These are phyloP conservation scores for Suhomyces ambrosiae DNA, from an alignment of 1,139 yeast genomes.

Conservation along the genomic window DNA sequence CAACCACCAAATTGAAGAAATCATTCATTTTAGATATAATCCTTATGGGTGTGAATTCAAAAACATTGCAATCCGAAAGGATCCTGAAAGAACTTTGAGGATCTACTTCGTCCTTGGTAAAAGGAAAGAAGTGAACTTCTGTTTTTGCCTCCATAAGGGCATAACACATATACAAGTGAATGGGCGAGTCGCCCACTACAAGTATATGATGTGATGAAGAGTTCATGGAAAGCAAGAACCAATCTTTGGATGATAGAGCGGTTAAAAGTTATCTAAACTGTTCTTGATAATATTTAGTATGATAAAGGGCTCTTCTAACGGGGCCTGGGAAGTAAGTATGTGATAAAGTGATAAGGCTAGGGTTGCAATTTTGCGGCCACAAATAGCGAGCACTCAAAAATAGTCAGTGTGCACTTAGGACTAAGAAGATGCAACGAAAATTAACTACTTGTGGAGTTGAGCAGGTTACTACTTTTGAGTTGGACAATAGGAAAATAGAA, in stretches of 20 bases:
- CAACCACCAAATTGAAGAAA: slow-evolving; percentile 5
- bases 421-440: too few relatives aligned
- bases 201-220: slow-evolving; percentile 10
- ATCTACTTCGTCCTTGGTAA: slow-evolving; percentile 1
- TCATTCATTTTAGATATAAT: slow-evolving; percentile 8
- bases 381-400: background rate
- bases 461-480: too few relatives aligned
- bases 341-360: too few relatives aligned
- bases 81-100: background rate
- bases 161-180: slow-evolving; percentile 8
- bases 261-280: too few relatives aligned
- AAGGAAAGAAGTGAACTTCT: slow-evolving; percentile 15
- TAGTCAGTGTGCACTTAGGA: background rate
- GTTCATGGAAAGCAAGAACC: too few relatives aligned
- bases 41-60: background rate
- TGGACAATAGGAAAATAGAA: too few relatives aligned
- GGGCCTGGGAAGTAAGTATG: too few relatives aligned
- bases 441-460: too few relatives aligned
- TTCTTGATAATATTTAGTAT: background rate
- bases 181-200: slow-evolving; percentile 15
- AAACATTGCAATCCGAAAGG: background rate
- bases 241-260: too few relatives aligned
- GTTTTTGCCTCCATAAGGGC: slow-evolving; percentile 7
- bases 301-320: too few relatives aligned
- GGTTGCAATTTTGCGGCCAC: slow-evolving; percentile 3